Conservation (phyloP, 2,329 filamentous ascomycete species). For the Aspergillus fumigatus region DNA sequence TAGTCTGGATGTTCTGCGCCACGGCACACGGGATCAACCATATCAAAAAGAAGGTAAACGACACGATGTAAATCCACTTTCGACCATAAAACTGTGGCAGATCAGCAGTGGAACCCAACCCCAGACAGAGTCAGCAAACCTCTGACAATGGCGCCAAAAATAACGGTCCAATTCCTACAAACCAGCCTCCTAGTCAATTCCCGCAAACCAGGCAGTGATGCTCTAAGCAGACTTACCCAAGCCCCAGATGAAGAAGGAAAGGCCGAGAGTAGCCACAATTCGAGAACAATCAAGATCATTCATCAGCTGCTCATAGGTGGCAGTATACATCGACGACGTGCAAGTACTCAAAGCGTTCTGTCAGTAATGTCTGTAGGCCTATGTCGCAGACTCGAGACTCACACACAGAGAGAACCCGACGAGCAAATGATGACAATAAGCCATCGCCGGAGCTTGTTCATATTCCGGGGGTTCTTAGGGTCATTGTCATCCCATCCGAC, state of each 20-base stretch:
- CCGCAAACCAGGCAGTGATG: conserved; percentile 3
- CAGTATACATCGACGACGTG: conserved; percentile 83
- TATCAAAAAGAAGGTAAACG: conserved; percentile 69
- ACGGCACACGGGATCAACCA: conserved; percentile 80
- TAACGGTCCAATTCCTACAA: conserved; percentile 55
- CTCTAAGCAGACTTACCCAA: conserved; percentile 46
- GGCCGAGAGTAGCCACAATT: conserved; percentile 70
- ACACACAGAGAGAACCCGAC: conserved; percentile 75
- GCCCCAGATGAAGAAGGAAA: conserved; percentile 79
- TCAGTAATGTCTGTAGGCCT: neutral
- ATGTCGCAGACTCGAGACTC: conserved; percentile 41
- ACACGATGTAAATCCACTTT: conserved; percentile 71
- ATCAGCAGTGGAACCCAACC: conserved; percentile 1
- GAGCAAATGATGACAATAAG: conserved; percentile 70
- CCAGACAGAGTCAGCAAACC: conserved; percentile 18
- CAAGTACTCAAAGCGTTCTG: conserved; percentile 57
- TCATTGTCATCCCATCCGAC: conserved; percentile 75
- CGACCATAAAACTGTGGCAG: conserved; percentile 67
- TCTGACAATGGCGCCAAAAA: conserved; percentile 62
- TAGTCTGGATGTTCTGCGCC: conserved; percentile 73
- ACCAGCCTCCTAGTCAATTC: conserved; percentile 2
- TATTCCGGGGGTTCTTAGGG: conserved; percentile 67
- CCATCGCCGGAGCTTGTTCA: conserved; percentile 68
- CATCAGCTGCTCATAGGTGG: conserved; percentile 73
- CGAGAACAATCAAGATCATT: conserved; percentile 67